Base-by-base conservation (phyloP, 148 eudicot genomes). In the Diospyros lotus region DNA sequence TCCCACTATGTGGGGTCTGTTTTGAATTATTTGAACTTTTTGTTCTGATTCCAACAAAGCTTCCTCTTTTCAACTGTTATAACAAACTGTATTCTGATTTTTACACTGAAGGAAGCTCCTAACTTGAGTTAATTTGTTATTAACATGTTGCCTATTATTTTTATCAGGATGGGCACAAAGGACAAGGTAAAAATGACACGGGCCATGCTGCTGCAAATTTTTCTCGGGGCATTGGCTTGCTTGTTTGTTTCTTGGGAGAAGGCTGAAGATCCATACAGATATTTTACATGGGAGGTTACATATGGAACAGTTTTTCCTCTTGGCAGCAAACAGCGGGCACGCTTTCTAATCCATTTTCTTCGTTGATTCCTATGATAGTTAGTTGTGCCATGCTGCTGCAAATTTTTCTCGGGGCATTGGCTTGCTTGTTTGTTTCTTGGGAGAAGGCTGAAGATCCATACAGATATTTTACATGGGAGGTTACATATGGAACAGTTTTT, bases 371-470 rank as follows among this genome's bases (percentile, higher is more conserved):
- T 38, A 2, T 54, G 9, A n/a, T 50, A 46, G 2, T 55, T 78
- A 2, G n/a, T 58, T 8, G 14, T 9, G 79, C 73, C 73, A 53
- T 54, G 48, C 62, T 78, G 62, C 65, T 83, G 61, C 66, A 52
- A 48, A 55, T 83, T 58, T 74, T 82, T 17, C 28, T 87, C 28
- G 94, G 87, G 79, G 40, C 87, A 63, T 74, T 88, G 71, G 85
- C 87, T 70, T 82, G 77, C 58, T 83, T 81, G 68, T 73, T 76
- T 69, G 73, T 81, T 48, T 59, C 80, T 28, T 76, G 67, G 28
- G 91, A 82, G 40, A 72, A 79, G 50, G 91, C 98, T 70, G 98
- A 94, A 58, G 89, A 86, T 76, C 97, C 98, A 0, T 90, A 91
- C 17, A 79, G 80, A 58, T 82, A 51, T 72, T 89, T 73, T 65